These are phyloP conservation scores for Linnemannia hyalina DNA, from an alignment of 192 early-diverging fungal genomes.

Conservation along the genomic window DNA sequence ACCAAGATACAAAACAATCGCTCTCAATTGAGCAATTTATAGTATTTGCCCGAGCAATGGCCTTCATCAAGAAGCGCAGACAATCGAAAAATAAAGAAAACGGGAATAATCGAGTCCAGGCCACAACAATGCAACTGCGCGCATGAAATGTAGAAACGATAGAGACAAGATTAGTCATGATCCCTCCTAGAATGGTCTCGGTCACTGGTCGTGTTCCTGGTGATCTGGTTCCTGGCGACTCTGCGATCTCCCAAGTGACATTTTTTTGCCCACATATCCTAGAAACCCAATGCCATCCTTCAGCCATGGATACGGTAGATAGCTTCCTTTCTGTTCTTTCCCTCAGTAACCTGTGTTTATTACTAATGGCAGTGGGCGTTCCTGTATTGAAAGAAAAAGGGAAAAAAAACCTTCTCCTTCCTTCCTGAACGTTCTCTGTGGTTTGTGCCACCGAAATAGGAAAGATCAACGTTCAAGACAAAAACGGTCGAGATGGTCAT, in stretches of 20 bases:
- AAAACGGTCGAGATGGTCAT: neutral
- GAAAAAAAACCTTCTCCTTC: neutral
- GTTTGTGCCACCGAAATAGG: neutral
- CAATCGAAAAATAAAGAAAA: neutral
- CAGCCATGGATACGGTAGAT: too few relatives aligned
- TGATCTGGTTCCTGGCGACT: slow-evolving; percentile 1
- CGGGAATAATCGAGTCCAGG: neutral
- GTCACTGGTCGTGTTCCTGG: neutral
- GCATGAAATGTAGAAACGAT: too few relatives aligned
- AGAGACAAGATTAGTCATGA: neutral
- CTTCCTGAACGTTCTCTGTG: neutral
- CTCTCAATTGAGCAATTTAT: neutral
- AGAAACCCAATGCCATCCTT: too few relatives aligned
- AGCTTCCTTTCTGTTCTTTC: too few relatives aligned
- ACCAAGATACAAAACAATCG: neutral
- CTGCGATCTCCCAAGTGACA: neutral
- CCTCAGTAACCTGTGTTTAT: neutral
- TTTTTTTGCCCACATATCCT: neutral
- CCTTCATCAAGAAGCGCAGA: neutral
- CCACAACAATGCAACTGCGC: neutral
- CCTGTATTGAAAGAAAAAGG: neutral
- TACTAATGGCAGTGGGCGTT: neutral
- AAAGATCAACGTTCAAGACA: neutral
- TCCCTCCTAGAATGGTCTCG: neutral
- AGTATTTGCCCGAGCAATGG: neutral